phyloP scores from a whole-genome alignment of 768 basidiomycete species.

The Trichaptum fuscoviolaceum region DNA sequence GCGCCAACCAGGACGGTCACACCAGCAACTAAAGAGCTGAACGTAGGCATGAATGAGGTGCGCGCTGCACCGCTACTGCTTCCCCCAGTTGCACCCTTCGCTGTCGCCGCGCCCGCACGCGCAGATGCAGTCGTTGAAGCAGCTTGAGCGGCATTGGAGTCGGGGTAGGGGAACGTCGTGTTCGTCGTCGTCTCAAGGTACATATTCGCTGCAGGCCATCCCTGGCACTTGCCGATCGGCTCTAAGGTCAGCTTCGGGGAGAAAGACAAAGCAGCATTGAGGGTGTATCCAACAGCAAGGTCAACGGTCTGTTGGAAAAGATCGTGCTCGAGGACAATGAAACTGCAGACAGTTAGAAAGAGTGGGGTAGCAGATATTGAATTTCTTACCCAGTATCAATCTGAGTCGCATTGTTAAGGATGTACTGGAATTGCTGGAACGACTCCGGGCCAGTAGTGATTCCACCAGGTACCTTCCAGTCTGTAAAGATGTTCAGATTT shows the following conservation, averaged over 20 bases:
- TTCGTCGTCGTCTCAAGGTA: conserved; percentile 85
- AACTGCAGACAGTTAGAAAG: conserved; percentile 37
- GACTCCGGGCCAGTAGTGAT: conserved; percentile 59
- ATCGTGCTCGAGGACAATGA: conserved; percentile 89
- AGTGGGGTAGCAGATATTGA: neutral
- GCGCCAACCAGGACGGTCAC: conserved; percentile 6
- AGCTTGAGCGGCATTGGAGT: conserved; percentile 13
- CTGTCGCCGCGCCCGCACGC: neutral
- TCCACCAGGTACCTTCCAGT: conserved; percentile 87
- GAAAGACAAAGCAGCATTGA: conserved; percentile 67
- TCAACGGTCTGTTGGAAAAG: conserved; percentile 82
- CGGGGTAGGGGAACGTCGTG: conserved; percentile 51
- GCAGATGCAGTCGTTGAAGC: neutral
- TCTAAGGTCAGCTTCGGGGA: conserved; percentile 60
- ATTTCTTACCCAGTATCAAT: conserved; percentile 51
- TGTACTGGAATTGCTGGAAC: conserved; percentile 62
- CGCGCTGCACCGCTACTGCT: conserved; percentile 10
- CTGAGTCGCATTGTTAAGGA: conserved; percentile 62
- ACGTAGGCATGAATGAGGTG: conserved; percentile 7
- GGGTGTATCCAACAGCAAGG: conserved; percentile 82
- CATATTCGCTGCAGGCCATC: conserved; percentile 56
- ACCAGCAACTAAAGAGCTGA: conserved; percentile 5
- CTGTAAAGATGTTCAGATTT: conserved; percentile 28
- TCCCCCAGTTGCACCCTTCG: neutral
- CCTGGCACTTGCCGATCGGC: conserved; percentile 75